phyloP scores from a whole-genome alignment of 1,284 basidiomycete species.

The Leccinum pachyderme region DNA sequence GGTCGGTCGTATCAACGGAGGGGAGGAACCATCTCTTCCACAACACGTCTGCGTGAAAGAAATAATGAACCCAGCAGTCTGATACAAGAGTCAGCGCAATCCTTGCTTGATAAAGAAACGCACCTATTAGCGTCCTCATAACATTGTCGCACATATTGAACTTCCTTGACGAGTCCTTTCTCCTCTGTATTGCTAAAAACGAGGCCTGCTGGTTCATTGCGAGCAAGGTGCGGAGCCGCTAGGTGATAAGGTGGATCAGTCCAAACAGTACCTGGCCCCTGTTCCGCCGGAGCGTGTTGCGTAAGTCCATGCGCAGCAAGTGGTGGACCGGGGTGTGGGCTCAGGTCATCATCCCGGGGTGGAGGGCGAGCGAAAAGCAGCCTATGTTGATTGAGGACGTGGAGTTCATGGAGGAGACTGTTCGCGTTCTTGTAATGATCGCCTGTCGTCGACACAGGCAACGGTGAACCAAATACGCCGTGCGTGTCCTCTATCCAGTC shows the following conservation, averaged over 20 bases:
- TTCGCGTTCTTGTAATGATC: conserved; percentile 58
- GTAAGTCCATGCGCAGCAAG: not conserved
- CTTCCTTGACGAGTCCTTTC: conserved; percentile 33
- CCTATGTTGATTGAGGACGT: conserved; percentile 62
- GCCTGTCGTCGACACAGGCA: conserved; percentile 8
- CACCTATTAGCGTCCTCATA: conserved; percentile 70
- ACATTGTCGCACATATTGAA: conserved; percentile 47
- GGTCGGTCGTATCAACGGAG: conserved; percentile 2
- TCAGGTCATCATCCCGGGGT: conserved; percentile 9
- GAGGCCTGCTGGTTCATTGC: not conserved
- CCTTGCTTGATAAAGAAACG: conserved; percentile 1
- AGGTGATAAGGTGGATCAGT: conserved; percentile 5
- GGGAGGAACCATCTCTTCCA: conserved; percentile 26
- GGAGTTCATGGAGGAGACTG: conserved; percentile 62
- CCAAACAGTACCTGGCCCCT: not conserved
- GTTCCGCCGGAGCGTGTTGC: conserved; percentile 1
- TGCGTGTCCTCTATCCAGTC: conserved; percentile 33
- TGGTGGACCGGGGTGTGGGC: not conserved
- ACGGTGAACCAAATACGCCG: conserved; percentile 4
- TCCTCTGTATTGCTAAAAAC: not conserved
- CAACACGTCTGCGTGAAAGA: conserved; percentile 55
- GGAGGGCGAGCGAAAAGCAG: conserved; percentile 40
- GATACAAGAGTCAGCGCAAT: conserved; percentile 7
- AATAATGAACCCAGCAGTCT: conserved; percentile 58
- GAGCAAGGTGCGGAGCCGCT: conserved; percentile 1